Evolutionary conservation across 345 rosid species (phyloP).

Genomic region (Heritiera littoralis): DNA sequence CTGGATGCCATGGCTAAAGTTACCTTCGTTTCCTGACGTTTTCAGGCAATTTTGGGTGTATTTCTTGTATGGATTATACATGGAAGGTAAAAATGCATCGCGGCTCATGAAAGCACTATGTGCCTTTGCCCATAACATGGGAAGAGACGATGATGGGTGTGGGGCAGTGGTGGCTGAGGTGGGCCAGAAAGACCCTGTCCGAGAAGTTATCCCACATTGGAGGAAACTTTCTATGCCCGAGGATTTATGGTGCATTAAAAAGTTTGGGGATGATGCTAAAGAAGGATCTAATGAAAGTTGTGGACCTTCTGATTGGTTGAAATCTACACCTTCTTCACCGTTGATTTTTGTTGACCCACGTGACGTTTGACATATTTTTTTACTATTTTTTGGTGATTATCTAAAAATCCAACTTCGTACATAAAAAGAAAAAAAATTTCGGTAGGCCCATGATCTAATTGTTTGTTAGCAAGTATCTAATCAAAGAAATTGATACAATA

Average conservation of each 20-base stretch:
- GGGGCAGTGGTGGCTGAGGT: constrained; percentile 72
- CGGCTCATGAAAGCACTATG: constrained; percentile 61
- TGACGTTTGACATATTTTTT: constrained; percentile 43
- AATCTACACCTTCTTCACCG: constrained; percentile 34
- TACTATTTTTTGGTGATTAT: background rate
- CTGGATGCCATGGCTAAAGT: constrained; percentile 65
- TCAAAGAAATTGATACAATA: background rate
- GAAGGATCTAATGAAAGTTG: constrained; percentile 3
- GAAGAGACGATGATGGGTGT: constrained; percentile 60
- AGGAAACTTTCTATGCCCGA: constrained; percentile 63
- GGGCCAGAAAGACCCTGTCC: constrained; percentile 53
- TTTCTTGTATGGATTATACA: constrained; percentile 59
- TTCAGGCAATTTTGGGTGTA: constrained; percentile 64
- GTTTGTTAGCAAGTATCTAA: background rate
- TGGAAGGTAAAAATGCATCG: constrained; percentile 58
- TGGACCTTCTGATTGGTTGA: constrained; percentile 46
- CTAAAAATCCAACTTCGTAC: background rate
- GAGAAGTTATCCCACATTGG: constrained; percentile 65
- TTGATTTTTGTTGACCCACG: constrained; percentile 78
- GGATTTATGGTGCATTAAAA: constrained; percentile 77
- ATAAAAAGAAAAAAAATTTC: background rate
- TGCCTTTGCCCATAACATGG: constrained; percentile 63
- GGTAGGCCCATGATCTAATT: background rate
- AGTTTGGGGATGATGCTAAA: constrained; percentile 18
- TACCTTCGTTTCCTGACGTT: constrained; percentile 74